phyloP scores from a whole-genome alignment of 2,329 filamentous ascomycete genomes.

The Fusarium oxysporum region DNA sequence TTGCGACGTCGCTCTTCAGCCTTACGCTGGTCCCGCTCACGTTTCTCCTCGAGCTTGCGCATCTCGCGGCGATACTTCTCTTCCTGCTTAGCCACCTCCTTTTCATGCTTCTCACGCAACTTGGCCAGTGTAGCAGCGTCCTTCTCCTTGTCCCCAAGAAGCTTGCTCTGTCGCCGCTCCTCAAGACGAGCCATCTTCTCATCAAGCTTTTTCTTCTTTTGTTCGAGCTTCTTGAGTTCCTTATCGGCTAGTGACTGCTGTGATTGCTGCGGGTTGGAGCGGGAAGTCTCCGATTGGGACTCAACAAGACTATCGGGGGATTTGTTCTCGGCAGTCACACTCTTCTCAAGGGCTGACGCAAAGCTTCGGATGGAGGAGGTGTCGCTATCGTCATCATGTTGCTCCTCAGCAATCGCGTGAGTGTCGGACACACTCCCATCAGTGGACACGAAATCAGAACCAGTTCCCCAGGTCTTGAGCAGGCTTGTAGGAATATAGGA shows the following conservation, averaged over 20 bases:
- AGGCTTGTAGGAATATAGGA: constrained; percentile 57
- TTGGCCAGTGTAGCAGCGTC: constrained; percentile 66
- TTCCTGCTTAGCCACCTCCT: constrained; percentile 72
- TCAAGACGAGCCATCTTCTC: constrained; percentile 69
- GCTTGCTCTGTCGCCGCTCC: constrained; percentile 59
- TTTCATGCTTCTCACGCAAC: constrained; percentile 71
- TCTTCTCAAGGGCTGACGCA: constrained; percentile 59
- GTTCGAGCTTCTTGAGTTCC: constrained; percentile 72
- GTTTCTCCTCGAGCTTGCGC: constrained; percentile 72
- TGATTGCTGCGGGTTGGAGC: constrained; percentile 41
- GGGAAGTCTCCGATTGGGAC: constrained; percentile 56
- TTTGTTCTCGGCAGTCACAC: constrained; percentile 47
- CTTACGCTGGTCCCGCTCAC: constrained; percentile 71
- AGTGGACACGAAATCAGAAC: constrained; percentile 43
- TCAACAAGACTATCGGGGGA: constrained; percentile 41
- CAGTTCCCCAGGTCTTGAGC: constrained; percentile 46
- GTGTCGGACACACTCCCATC: constrained; percentile 44
- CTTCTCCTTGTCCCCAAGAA: constrained; percentile 60
- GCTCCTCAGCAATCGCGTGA: constrained; percentile 41
- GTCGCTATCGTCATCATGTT: constrained; percentile 52
- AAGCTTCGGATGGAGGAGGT: constrained; percentile 62
- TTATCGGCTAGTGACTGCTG: constrained; percentile 60
- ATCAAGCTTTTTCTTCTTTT: constrained; percentile 70
- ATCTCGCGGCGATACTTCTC: constrained; percentile 74
- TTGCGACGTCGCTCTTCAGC: constrained; percentile 64